These are phyloP conservation scores for Globisporangium uncinulatum DNA, from an alignment of 352 stramenopile genomes.

Conservation along the genomic window DNA sequence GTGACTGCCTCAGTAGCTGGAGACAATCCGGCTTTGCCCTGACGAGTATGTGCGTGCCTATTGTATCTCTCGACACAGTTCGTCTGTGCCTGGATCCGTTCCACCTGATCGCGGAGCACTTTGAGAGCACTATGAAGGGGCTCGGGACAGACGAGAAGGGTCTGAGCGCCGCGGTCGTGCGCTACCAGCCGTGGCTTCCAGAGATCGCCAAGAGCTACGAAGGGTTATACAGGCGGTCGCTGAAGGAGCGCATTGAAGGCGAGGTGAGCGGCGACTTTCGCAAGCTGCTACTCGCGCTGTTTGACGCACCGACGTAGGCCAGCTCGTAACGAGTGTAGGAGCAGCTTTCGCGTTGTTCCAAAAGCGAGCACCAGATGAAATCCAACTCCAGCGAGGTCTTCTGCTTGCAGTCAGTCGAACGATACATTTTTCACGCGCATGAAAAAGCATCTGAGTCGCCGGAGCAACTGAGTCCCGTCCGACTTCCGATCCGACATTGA, in stretches of 20 bases:
- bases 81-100: slow-evolving; percentile 46
- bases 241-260: slow-evolving; percentile 46
- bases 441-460: too few relatives aligned
- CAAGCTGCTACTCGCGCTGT: slow-evolving; percentile 40
- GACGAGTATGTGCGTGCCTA: too few relatives aligned
- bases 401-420: too few relatives aligned
- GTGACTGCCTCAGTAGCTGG: too few relatives aligned
- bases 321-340: too few relatives aligned
- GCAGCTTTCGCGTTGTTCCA: too few relatives aligned
- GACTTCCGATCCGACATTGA: too few relatives aligned
- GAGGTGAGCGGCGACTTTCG: slow-evolving; percentile 55
- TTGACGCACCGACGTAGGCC: slow-evolving; percentile 29
- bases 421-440: too few relatives aligned
- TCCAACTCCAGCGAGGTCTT: too few relatives aligned
- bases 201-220: slow-evolving; percentile 36
- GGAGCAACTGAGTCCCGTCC: too few relatives aligned
- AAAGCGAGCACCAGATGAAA: too few relatives aligned
- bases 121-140: slow-evolving; percentile 56
- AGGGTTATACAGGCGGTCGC: slow-evolving; percentile 30
- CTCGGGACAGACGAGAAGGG: slow-evolving; percentile 52
- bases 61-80: slow-evolving; percentile 18
- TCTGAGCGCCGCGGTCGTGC: slow-evolving; percentile 44
- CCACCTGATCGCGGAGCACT: slow-evolving; percentile 38
- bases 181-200: slow-evolving; percentile 44
- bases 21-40: too few relatives aligned